phyloP scores from a whole-genome alignment of 1,284 basidiomycete species.

The Cutaneotrichosporon cyanovorans region DNA sequence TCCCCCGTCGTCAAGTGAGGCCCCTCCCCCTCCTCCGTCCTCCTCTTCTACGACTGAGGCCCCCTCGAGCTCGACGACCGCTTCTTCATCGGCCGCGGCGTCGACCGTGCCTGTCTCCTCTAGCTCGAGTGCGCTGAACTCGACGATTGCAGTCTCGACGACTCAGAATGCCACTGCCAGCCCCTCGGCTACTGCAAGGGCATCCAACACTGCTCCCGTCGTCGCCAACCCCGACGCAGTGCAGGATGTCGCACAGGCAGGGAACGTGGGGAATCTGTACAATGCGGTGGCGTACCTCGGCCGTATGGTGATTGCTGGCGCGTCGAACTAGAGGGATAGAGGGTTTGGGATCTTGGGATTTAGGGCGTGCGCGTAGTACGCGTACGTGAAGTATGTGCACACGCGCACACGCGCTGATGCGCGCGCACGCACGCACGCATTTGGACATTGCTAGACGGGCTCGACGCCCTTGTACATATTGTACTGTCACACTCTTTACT shows the following conservation, averaged over 20 bases:
- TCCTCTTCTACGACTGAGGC: slow-evolving; percentile 15
- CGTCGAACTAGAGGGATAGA: not conserved
- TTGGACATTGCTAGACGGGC: no score
- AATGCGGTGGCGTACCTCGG: slow-evolving; percentile 33
- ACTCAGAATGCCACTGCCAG: slow-evolving; percentile 14
- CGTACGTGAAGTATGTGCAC: no score
- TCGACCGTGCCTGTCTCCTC: no score
- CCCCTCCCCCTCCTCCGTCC: slow-evolving; percentile 26
- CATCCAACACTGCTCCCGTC: slow-evolving; percentile 9
- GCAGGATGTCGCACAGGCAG: slow-evolving; percentile 9
- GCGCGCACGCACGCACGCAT: no score
- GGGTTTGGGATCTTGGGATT: no score
- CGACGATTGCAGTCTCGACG: slow-evolving; percentile 32
- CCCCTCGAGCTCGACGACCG: slow-evolving; percentile 23
- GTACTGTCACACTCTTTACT: no score
- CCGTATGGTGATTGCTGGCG: slow-evolving; percentile 33
- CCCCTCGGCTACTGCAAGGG: slow-evolving; percentile 6
- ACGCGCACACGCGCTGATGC: no score
- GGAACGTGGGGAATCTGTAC: slow-evolving; percentile 33
- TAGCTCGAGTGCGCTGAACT: slow-evolving; percentile 11
- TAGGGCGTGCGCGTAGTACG: no score
- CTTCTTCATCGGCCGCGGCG: slow-evolving; percentile 20
- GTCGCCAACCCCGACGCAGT: slow-evolving; percentile 1
- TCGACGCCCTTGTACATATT: no score
- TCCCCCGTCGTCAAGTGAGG: no score